Percentiles rank a stretch among this genome's conserved stretches.
Evolutionary conservation across 331 rosid genomes (phyloP).

Genomic region (Stylosanthes scabra): DNA sequence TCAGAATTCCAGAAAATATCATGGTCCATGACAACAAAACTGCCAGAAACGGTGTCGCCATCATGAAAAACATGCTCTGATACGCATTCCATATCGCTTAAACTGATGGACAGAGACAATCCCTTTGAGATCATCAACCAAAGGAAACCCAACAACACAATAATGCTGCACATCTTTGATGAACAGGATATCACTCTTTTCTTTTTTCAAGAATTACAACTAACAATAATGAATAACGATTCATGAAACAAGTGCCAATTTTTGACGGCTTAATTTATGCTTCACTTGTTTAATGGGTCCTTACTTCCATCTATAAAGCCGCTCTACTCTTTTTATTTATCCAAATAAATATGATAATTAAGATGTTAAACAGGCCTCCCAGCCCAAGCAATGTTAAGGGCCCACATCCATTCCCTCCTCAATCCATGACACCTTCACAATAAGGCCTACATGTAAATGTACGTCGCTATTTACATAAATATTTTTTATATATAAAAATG

Average conservation of each 20-base stretch:
- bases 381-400: no score
- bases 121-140: slow-evolving; percentile 30
- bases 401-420: no score
- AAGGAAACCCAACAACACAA: slow-evolving; percentile 1
- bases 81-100: slow-evolving; percentile 79
- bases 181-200: no score
- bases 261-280: slow-evolving; percentile 39
- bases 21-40: slow-evolving; percentile 87
- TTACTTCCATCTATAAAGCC: slow-evolving; percentile 30
- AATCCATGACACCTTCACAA: no score
- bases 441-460: no score
- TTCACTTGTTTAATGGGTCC: slow-evolving; percentile 35
- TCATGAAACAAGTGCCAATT: slow-evolving; percentile 28
- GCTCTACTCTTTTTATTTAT: neutral
- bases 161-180: slow-evolving; percentile 23
- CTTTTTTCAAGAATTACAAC: no score
- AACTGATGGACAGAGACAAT: slow-evolving; percentile 43
- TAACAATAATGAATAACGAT: neutral
- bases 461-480: no score
- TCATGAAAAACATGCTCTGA: slow-evolving; percentile 69
- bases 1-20: slow-evolving; percentile 95
- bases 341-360: no score
- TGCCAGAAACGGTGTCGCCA: slow-evolving; percentile 82
- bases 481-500: no score
- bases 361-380: no score